Evolutionary conservation across 495 filamentous ascomycete species (phyloP).

Genomic region (Neurospora intermedia): DNA sequence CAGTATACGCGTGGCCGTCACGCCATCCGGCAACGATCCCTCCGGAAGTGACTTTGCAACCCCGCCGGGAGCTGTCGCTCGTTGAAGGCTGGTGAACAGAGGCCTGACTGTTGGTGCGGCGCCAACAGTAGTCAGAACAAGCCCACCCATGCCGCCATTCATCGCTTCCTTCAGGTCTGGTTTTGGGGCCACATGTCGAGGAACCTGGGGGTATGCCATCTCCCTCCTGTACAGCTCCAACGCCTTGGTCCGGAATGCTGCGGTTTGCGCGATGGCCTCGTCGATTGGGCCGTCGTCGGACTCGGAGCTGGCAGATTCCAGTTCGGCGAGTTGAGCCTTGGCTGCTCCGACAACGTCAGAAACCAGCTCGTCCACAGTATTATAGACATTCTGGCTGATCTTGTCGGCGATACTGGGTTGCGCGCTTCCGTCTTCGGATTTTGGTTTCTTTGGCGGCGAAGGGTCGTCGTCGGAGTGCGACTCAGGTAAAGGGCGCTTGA

Average conservation of each 20-base stretch:
- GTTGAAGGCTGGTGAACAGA: conserved; percentile 68
- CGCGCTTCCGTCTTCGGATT: conserved; percentile 24
- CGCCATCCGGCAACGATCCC: conserved; percentile 57
- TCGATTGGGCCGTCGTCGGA: conserved; percentile 16
- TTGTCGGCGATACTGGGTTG: conserved; percentile 34
- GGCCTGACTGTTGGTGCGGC: conserved; percentile 63
- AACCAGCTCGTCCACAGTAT: conserved; percentile 33
- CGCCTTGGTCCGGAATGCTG: conserved; percentile 32
- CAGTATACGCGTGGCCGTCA: conserved; percentile 57
- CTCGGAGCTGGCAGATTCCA: conserved; percentile 17
- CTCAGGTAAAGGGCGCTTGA: conserved; percentile 34
- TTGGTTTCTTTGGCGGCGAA: conserved; percentile 32
- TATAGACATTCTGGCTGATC: conserved; percentile 32
- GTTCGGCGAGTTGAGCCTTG: conserved; percentile 28
- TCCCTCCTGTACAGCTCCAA: conserved; percentile 31
- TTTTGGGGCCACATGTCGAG: conserved; percentile 8
- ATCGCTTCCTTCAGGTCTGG: conserved; percentile 5
- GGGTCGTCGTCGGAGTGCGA: conserved; percentile 27
- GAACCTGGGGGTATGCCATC: conserved; percentile 26
- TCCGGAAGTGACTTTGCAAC: conserved; percentile 44
- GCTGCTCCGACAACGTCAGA: conserved; percentile 31
- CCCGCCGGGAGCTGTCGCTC: conserved; percentile 30
- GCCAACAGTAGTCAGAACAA: conserved; percentile 61
- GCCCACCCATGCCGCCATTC: conserved; percentile 27
- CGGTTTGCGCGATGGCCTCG: conserved; percentile 23